Evolutionary conservation across 805 yeast species (phyloP), one percentile per base, ranked within the genome.

Genomic region (Pichia sporocuriosa): DNA sequence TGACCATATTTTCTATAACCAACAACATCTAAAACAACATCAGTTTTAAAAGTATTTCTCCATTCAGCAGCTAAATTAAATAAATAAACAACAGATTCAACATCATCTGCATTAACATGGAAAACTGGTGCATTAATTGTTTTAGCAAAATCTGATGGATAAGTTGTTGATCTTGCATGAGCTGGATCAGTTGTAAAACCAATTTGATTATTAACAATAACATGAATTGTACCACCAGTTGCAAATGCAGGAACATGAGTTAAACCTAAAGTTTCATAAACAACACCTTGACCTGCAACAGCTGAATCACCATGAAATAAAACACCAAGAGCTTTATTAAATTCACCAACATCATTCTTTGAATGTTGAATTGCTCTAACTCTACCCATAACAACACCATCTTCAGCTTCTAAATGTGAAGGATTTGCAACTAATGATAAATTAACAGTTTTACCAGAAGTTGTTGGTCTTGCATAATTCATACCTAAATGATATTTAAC

Each of bases 111-210:
- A 61, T 93, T 93, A 39, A 93, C 97, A 68, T 93, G 99, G 95
- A 93, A 93, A 57, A 93, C 88, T 49, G 99, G 99, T 20, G 97
- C 96, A 62, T 90, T 89, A 66, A 87, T 84, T 27, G 96, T 73
- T 72, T 93, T 93, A 56, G 97, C 97, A 61, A 93, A 77, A 72
- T 93, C 99, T 20, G 96, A 84, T 57, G 98, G 97, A 67, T 93
- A 93, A 58, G 95, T 90, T 37, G 98, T 93, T 21, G 97, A 90
- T 73, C 99, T 84, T 28, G 97, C 88, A 57, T 83, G 82, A 71
- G 96, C 79, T 53, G 99, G 99, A 65, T 93, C 97, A 39, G 99
- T 93, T 52, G 99, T 93, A 79, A 93, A 93, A 67, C 99, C 99
- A 65, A 93, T 90, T 77, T 93, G 99, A 72, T 93, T 93, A 70